These are phyloP conservation scores for Suillus subaureus DNA, from an alignment of 768 basidiomycete genomes.

Conservation along the genomic window DNA sequence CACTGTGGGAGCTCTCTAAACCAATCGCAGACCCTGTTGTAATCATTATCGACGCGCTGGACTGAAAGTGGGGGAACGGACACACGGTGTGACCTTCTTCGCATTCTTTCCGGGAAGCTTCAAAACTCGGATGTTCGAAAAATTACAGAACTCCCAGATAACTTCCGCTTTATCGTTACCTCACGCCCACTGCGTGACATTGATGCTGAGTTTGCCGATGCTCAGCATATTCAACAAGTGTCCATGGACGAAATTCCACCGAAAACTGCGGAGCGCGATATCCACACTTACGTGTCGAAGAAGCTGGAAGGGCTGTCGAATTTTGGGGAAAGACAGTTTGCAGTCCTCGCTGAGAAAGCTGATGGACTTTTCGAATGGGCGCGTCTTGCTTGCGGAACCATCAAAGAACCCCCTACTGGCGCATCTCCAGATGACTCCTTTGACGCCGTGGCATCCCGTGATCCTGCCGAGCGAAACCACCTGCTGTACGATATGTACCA, in stretches of 20 bases:
- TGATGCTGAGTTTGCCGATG: neutral
- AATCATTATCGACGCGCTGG: constrained; percentile 29
- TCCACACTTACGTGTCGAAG: constrained; percentile 6
- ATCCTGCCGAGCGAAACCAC: neutral
- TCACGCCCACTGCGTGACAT: constrained; percentile 12
- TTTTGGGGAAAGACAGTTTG: constrained; percentile 2
- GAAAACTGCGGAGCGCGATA: neutral
- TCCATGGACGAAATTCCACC: constrained; percentile 12
- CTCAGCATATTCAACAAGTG: neutral
- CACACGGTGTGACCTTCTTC: constrained; percentile 17
- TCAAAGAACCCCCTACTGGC: constrained; percentile 4
- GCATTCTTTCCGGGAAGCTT: constrained; percentile 1
- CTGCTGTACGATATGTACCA: constrained; percentile 9
- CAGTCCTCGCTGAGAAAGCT: neutral
- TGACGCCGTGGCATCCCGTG: neutral
- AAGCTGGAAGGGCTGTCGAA: neutral
- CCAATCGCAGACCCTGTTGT: constrained; percentile 22
- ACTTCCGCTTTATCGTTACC: constrained; percentile 15
- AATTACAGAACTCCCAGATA: constrained; percentile 2
- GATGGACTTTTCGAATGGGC: constrained; percentile 15
- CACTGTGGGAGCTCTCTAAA: constrained; percentile 4
- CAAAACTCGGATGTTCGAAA: neutral
- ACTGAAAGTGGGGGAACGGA: constrained; percentile 15
- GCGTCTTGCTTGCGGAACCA: constrained; percentile 13
- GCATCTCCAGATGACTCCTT: constrained; percentile 4